A percentile compares a stretch with the other conserved stretches of the same genome.
Evolutionary conservation across 2,329 filamentous ascomycete species (phyloP).

Genomic region (Ceratocystis cacaofunesta): DNA sequence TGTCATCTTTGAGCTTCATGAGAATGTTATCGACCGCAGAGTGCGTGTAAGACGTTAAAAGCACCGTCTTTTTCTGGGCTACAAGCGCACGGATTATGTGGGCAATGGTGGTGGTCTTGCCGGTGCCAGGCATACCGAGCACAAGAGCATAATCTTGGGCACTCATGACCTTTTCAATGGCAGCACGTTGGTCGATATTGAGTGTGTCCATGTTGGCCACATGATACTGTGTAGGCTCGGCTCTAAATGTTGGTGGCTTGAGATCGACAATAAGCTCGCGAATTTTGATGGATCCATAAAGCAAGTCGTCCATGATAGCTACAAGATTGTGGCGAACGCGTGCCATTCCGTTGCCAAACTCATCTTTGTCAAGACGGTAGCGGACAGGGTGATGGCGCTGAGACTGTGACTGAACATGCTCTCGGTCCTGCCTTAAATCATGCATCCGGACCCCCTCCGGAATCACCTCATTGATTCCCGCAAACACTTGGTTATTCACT

Average conservation of each 20-base stretch:
- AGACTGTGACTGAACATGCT: background rate
- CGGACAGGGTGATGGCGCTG: slow-evolving; percentile 30
- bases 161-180: slow-evolving; percentile 90
- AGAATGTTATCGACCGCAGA: slow-evolving; percentile 97
- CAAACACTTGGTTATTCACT: slow-evolving; percentile 66
- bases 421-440: background rate
- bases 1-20: slow-evolving; percentile 70
- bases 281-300: slow-evolving; percentile 55
- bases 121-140: slow-evolving; percentile 93
- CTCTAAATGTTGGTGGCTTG: slow-evolving; percentile 57
- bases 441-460: slow-evolving; percentile 8
- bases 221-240: slow-evolving; percentile 46
- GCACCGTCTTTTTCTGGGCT: slow-evolving; percentile 76
- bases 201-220: slow-evolving; percentile 47
- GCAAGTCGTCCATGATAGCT: slow-evolving; percentile 71
- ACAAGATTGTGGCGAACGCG: slow-evolving; percentile 86
- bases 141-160: slow-evolving; percentile 94
- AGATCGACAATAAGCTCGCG: slow-evolving; percentile 70
- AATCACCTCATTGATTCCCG: slow-evolving; percentile 74
- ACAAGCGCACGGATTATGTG: slow-evolving; percentile 89
- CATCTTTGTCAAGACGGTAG: slow-evolving; percentile 90
- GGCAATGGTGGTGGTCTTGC: slow-evolving; percentile 95
- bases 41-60: slow-evolving; percentile 91
- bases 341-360: slow-evolving; percentile 97
- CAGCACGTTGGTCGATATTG: slow-evolving; percentile 73